Conservation (phyloP, 2,329 filamentous ascomycete genomes). For the Colletotrichum graminicola region DNA sequence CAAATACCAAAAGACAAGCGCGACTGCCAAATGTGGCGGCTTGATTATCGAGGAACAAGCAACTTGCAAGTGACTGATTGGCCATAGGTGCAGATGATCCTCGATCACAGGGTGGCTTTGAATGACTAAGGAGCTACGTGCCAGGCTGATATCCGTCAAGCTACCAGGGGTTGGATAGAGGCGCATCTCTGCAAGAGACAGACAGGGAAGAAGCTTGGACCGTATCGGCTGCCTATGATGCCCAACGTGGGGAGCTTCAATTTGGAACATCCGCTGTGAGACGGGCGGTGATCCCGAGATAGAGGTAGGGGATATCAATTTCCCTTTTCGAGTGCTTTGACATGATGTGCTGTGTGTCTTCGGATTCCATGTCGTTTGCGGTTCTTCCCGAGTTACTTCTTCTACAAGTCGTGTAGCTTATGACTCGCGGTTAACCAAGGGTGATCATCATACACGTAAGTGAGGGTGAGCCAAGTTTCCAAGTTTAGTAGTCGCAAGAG, state of each 20-base stretch:
- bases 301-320: conserved; percentile 1
- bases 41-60: background rate
- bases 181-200: background rate
- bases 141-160: background rate
- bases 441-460: conserved; percentile 45
- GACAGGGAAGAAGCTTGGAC: background rate
- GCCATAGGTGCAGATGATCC: background rate
- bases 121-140: background rate
- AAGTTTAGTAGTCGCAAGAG: background rate
- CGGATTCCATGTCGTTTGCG: background rate
- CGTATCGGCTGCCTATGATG: background rate
- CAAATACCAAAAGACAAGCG: background rate
- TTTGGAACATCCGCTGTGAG: background rate
- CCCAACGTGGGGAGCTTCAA: background rate
- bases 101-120: background rate
- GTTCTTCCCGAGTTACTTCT: background rate
- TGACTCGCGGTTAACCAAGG: background rate
- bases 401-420: background rate
- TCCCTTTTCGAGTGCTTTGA: background rate
- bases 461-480: background rate
- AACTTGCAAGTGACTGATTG: conserved; percentile 1
- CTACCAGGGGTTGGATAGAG: background rate
- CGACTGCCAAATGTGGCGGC: background rate
- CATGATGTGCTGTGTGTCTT: conserved; percentile 3
- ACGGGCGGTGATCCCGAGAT: background rate